Percentiles rank a stretch among this genome's conserved stretches.
Evolutionary conservation across 257 asterid genomes (phyloP).

Genomic region (Parsonsia alboflavescens): DNA sequence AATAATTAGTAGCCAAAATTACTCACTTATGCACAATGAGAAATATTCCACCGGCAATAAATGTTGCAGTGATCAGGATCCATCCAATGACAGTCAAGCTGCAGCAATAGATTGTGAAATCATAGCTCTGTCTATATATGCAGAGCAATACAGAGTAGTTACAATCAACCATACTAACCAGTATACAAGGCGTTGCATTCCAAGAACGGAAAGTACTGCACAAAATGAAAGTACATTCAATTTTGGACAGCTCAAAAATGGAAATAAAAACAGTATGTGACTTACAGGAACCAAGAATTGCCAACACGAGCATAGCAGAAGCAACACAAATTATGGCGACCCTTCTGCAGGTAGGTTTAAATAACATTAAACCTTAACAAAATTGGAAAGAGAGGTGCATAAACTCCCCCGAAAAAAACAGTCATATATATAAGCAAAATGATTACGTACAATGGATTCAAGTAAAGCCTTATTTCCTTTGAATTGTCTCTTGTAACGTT

Average conservation of each 20-base stretch:
- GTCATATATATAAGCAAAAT: not conserved
- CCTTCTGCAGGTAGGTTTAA: constrained; percentile 23
- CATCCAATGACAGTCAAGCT: constrained; percentile 37
- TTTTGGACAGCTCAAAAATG: too few relatives aligned
- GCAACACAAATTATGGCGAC: constrained; percentile 13
- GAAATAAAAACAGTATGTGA: not conserved
- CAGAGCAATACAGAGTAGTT: not conserved
- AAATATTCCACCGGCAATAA: constrained; percentile 29
- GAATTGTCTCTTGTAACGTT: constrained; percentile 15
- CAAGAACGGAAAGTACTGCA: constrained; percentile 36
- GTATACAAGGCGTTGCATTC: constrained; percentile 28
- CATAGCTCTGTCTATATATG: not conserved
- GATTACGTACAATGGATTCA: constrained; percentile 27
- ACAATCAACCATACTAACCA: constrained; percentile 21
- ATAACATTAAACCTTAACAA: not conserved
- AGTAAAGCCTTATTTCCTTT: constrained; percentile 6
- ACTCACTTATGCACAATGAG: constrained; percentile 38
- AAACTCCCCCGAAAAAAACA: not conserved
- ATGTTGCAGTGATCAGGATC: constrained; percentile 35
- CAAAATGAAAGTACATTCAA: too few relatives aligned
- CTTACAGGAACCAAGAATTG: constrained; percentile 31
- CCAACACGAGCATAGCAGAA: constrained; percentile 18
- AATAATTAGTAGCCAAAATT: not conserved
- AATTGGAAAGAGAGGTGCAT: not conserved
- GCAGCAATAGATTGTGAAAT: constrained; percentile 4